Conservation (phyloP, 202 grass and related monocot genomes). For the Eragrostis tef region DNA sequence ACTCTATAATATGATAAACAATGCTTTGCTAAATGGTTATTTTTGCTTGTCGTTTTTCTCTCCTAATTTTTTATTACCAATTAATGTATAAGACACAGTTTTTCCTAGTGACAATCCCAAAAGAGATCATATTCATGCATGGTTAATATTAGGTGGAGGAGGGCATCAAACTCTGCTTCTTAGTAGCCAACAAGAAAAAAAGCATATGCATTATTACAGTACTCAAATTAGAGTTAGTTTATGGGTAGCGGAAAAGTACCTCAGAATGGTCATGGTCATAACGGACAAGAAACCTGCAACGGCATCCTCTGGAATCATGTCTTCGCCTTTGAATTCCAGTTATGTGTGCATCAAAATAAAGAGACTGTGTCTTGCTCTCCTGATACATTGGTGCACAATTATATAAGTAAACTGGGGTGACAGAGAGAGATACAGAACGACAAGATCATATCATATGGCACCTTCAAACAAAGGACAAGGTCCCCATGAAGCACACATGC, state of each 20-base stretch:
- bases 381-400: no score
- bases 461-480: conserved; percentile 67
- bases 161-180: conserved; percentile 65
- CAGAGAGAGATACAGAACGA: no score
- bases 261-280: conserved; percentile 88
- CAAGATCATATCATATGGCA: no score
- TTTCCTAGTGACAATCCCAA: not conserved
- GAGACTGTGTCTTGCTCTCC: no score
- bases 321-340: conserved; percentile 68
- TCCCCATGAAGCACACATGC: conserved; percentile 61
- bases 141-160: not conserved
- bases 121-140: not conserved
- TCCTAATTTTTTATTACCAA: no score
- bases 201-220: not conserved
- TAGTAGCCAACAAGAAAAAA: conserved; percentile 57
- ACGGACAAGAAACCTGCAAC: conserved; percentile 81
- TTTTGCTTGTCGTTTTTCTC: no score
- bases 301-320: conserved; percentile 78
- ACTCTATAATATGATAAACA: no score
- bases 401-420: no score
- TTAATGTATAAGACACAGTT: no score
- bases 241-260: conserved; percentile 39
- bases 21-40: no score
- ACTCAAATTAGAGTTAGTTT: not conserved
- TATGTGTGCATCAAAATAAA: no score